Conservation (phyloP, 352 stramenopile genomes). For the Vaucheria bursata region DNA sequence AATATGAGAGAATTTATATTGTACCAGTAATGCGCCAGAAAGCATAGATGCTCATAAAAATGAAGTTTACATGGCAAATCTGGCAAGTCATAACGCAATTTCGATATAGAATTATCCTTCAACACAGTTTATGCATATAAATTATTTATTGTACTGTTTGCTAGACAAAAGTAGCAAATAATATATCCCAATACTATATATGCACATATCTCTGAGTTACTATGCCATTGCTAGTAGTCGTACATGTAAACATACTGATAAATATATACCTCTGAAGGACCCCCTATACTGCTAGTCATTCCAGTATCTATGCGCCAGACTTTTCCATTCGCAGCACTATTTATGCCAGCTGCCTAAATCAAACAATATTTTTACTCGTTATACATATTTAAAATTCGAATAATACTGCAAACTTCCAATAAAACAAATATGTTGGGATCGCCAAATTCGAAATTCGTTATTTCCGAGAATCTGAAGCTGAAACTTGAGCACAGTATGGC, state of each 20-base stretch:
- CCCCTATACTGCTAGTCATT: slow-evolving; percentile 36
- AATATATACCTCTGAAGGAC: slow-evolving; percentile 20
- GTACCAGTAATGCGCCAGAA: not conserved
- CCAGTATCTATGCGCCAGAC: slow-evolving; percentile 42
- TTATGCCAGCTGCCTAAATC: slow-evolving; percentile 29
- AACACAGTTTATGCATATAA: not conserved
- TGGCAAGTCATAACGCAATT: no score
- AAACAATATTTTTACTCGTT: no score
- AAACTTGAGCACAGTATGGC: no score
- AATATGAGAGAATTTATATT: not conserved
- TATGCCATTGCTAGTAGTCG: not conserved
- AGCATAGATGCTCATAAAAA: not conserved
- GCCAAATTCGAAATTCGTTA: no score
- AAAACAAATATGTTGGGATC: no score
- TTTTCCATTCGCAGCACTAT: slow-evolving; percentile 24
- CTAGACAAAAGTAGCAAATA: not conserved
- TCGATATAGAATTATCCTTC: no score
- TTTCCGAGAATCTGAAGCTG: no score
- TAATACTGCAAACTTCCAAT: no score
- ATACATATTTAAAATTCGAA: no score
- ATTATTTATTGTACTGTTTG: not conserved
- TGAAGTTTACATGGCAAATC: not conserved
- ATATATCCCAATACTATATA: not conserved
- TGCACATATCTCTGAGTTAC: not conserved
- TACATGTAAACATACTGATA: not conserved